Percentiles rank a stretch among this genome's conserved stretches.
Evolutionary conservation across 306 rosid species (phyloP).

Genomic region (Quercus rubra): DNA sequence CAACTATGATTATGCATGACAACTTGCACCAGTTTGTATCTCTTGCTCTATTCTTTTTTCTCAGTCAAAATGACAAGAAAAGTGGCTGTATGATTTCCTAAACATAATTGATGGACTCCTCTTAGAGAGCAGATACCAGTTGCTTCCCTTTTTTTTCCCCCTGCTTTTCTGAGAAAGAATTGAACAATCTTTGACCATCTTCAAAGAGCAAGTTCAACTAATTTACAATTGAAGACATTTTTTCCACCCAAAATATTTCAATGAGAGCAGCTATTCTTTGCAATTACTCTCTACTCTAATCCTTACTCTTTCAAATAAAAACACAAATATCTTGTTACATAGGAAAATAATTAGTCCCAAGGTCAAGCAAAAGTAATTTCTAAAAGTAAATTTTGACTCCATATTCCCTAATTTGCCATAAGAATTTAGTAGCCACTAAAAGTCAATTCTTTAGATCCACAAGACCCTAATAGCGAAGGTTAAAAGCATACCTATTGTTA

Average conservation of each 20-base stretch:
- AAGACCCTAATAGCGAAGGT: not conserved
- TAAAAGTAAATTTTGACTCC: not conserved
- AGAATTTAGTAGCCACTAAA: not conserved
- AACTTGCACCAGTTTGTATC: not conserved
- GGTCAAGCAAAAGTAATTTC: not conserved
- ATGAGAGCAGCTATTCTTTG: not conserved
- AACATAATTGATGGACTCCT: not conserved
- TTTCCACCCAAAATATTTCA: not conserved
- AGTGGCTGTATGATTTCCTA: not conserved
- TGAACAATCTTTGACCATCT: not conserved
- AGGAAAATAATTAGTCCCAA: not conserved
- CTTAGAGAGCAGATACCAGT: not conserved
- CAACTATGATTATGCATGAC: not conserved
- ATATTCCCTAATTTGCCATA: not conserved
- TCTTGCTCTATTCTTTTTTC: not conserved
- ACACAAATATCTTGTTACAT: not conserved
- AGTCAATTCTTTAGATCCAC: not conserved
- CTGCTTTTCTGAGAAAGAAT: not conserved
- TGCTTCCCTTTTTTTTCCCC: not conserved
- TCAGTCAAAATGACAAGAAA: not conserved
- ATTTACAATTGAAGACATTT: not conserved
- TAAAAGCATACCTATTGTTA: slow-evolving; percentile 56
- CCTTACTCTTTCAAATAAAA: not conserved
- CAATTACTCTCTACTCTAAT: not conserved
- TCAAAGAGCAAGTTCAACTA: not conserved